Conservation (phyloP, 2,329 filamentous ascomycete species). For the Apiospora koreana region DNA sequence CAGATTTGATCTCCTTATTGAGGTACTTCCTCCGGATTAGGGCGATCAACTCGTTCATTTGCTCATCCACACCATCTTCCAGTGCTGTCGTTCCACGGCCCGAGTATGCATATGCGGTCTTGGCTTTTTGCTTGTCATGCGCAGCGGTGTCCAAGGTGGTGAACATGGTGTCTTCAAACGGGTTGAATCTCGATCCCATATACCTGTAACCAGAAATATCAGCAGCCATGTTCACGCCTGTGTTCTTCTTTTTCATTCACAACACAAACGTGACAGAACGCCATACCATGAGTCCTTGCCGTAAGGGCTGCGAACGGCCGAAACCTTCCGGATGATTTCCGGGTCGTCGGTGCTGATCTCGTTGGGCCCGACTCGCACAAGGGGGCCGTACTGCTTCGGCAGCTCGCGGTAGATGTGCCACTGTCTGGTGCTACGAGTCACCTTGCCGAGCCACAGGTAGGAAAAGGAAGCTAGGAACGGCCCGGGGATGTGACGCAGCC, state of each 20-base stretch:
- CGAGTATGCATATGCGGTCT: constrained; percentile 30
- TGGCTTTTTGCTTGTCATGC: constrained; percentile 41
- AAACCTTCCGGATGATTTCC: constrained; percentile 36
- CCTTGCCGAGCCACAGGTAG: constrained; percentile 39
- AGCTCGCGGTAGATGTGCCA: constrained; percentile 19
- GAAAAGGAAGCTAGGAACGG: constrained; percentile 40
- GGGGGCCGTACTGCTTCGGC: constrained; percentile 24
- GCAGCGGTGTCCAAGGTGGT: constrained; percentile 43
- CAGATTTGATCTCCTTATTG: neutral
- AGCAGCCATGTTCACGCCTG: neutral
- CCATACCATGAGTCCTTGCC: constrained; percentile 42
- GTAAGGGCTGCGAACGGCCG: constrained; percentile 36
- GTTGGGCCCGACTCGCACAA: constrained; percentile 42
- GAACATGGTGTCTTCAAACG: constrained; percentile 52
- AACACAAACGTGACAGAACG: neutral
- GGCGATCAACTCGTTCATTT: constrained; percentile 6
- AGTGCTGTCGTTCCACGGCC: constrained; percentile 8
- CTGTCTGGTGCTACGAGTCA: constrained; percentile 30
- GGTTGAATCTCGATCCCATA: constrained; percentile 48
- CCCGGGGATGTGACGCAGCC: constrained; percentile 42
- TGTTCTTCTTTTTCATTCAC: neutral
- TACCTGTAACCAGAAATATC: neutral
- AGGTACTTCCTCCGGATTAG: constrained; percentile 8
- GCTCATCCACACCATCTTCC: constrained; percentile 10
- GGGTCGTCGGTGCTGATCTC: constrained; percentile 40